A percentile compares a stretch with the other conserved stretches of the same genome.
These are phyloP conservation scores for Mycena capillaripes DNA, from an alignment of 768 basidiomycete genomes.

Conservation along the genomic window DNA sequence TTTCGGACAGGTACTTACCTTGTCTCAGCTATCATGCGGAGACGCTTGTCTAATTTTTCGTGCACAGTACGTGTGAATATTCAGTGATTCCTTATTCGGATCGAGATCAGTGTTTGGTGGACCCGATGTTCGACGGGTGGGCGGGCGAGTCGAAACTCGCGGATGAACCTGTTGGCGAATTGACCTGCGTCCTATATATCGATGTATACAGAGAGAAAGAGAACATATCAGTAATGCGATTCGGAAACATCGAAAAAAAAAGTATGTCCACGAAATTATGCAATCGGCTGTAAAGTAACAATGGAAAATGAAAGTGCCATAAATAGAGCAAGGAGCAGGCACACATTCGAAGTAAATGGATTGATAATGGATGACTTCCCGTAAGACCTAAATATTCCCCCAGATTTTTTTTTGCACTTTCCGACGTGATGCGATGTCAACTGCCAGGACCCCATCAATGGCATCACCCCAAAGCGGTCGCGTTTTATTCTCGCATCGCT, in stretches of 20 bases:
- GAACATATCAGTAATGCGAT: not conserved
- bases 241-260: not conserved
- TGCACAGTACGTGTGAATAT: too few species aligned
- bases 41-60: not conserved
- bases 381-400: too few species aligned
- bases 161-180: not conserved
- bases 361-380: too few species aligned
- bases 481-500: too few species aligned
- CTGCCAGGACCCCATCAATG: too few species aligned
- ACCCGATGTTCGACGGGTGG: not conserved
- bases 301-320: constrained; percentile 1
- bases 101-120: not conserved
- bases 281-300: not conserved
- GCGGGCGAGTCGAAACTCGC: not conserved
- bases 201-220: not conserved
- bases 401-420: too few species aligned
- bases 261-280: too few species aligned
- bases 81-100: not conserved
- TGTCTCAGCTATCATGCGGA: not conserved
- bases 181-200: not conserved
- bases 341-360: not conserved
- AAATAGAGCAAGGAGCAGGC: not conserved
- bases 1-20: too few species aligned
- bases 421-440: too few species aligned
- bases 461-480: too few species aligned